phyloP scores from a whole-genome alignment of 495 filamentous ascomycete species.

The Aspergillus baeticus region DNA sequence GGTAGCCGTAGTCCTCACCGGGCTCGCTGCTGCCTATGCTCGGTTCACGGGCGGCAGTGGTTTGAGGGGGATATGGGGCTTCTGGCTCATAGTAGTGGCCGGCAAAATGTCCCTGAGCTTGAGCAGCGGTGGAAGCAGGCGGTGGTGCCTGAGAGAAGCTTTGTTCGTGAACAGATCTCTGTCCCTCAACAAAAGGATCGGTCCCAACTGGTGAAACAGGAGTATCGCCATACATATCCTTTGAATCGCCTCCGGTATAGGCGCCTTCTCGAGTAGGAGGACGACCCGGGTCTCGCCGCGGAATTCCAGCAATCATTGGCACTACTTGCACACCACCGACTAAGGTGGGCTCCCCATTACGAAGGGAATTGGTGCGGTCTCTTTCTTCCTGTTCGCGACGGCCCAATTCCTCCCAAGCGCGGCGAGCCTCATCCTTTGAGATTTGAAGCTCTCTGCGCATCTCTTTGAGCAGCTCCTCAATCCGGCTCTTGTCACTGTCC shows the following conservation, averaged over 20 bases:
- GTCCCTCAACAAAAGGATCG: constrained; percentile 54
- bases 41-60: constrained; percentile 42
- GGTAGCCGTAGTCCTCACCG: constrained; percentile 57
- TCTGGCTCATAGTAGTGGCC: constrained; percentile 48
- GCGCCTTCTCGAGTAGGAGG: constrained; percentile 49
- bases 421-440: constrained; percentile 91
- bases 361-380: constrained; percentile 81
- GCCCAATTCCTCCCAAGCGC: constrained; percentile 96
- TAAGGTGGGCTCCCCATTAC: constrained; percentile 82
- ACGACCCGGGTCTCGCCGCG: constrained; percentile 56
- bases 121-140: constrained; percentile 27
- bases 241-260: constrained; percentile 32
- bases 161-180: constrained; percentile 18
- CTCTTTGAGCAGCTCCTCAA: constrained; percentile 75
- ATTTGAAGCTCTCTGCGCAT: constrained; percentile 90
- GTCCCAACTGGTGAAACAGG: constrained; percentile 54
- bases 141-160: constrained; percentile 18
- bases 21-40: constrained; percentile 48
- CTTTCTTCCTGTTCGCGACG: constrained; percentile 92
- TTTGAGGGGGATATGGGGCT: constrained; percentile 34
- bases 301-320: constrained; percentile 79
- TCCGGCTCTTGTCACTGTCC: constrained; percentile 63
- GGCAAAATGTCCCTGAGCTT: constrained; percentile 25
- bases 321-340: constrained; percentile 97
- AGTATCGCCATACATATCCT: constrained; percentile 43